These are phyloP conservation scores for Rutidosis leptorrhynchoides DNA, from an alignment of 129 eudicot genomes.

Conservation along the genomic window DNA sequence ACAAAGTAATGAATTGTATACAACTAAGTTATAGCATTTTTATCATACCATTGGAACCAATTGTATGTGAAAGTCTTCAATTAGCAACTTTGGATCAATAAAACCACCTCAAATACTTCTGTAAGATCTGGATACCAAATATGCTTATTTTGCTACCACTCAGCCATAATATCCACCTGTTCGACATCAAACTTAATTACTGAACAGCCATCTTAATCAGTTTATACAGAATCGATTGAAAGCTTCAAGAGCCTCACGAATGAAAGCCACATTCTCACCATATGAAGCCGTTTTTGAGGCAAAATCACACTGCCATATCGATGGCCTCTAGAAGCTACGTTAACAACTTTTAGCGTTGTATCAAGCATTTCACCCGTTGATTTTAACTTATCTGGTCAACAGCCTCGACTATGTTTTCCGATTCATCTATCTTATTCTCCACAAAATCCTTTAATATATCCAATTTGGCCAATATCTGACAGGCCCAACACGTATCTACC, in stretches of 20 bases:
- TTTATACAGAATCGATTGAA: constrained; percentile 31
- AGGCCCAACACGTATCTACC: constrained; percentile 75
- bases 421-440: constrained; percentile 52
- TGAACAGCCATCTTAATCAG: constrained; percentile 42
- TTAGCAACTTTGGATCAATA: constrained; percentile 86
- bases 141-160: constrained; percentile 65
- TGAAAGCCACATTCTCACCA: constrained; percentile 86
- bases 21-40: constrained; percentile 31
- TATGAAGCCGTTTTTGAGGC: constrained; percentile 62
- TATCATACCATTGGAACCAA: constrained; percentile 34
- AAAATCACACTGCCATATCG: constrained; percentile 69
- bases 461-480: constrained; percentile 60
- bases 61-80: constrained; percentile 55
- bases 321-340: constrained; percentile 73
- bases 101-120: constrained; percentile 98
- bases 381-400: constrained; percentile 39
- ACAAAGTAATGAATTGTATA: constrained; percentile 8
- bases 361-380: constrained; percentile 33
- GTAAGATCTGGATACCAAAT: constrained; percentile 79
- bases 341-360: constrained; percentile 55
- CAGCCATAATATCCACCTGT: constrained; percentile 72
- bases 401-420: constrained; percentile 44
- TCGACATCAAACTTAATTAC: constrained; percentile 42
- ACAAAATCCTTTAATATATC: constrained; percentile 58
- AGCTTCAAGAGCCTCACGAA: constrained; percentile 55